These are phyloP conservation scores for Gastroboletus turbinatus DNA, from an alignment of 1,284 basidiomycete species.

Conservation along the genomic window DNA sequence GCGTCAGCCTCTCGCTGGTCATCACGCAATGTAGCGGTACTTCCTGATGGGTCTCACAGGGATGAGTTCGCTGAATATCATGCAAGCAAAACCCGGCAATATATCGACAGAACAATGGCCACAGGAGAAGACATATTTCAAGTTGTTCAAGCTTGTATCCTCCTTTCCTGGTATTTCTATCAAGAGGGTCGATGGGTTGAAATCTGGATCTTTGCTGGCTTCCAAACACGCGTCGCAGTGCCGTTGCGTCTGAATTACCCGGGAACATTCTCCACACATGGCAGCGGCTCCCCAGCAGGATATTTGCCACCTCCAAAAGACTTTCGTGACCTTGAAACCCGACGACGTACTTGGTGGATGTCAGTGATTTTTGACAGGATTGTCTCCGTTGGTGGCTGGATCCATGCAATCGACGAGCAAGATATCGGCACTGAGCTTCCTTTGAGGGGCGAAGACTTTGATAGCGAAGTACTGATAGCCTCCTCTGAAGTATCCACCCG, in stretches of 20 bases:
- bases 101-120: slow-evolving; percentile 84
- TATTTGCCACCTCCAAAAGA: slow-evolving; percentile 79
- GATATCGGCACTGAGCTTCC: slow-evolving; percentile 82
- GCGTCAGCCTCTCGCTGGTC: slow-evolving; percentile 84
- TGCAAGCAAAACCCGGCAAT: slow-evolving; percentile 76
- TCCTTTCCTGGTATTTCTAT: slow-evolving; percentile 86
- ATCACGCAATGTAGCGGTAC: slow-evolving; percentile 59
- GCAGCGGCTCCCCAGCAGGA: slow-evolving; percentile 64
- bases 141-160: slow-evolving; percentile 80
- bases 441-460: slow-evolving; percentile 68
- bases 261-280: slow-evolving; percentile 71
- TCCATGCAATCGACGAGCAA: slow-evolving; percentile 76
- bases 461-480: slow-evolving; percentile 52
- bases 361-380: slow-evolving; percentile 81
- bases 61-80: slow-evolving; percentile 84
- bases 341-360: slow-evolving; percentile 86
- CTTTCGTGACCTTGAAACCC: slow-evolving; percentile 67
- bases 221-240: slow-evolving; percentile 81
- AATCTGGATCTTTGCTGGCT: slow-evolving; percentile 85
- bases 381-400: slow-evolving; percentile 85
- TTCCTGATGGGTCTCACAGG: slow-evolving; percentile 69
- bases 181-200: slow-evolving; percentile 87
- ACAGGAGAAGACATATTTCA: slow-evolving; percentile 80
- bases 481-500: slow-evolving; percentile 4
- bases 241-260: slow-evolving; percentile 81